Evolutionary conservation across 2,329 filamentous ascomycete genomes (phyloP).

Genomic region (Calonectria fujianensis): DNA sequence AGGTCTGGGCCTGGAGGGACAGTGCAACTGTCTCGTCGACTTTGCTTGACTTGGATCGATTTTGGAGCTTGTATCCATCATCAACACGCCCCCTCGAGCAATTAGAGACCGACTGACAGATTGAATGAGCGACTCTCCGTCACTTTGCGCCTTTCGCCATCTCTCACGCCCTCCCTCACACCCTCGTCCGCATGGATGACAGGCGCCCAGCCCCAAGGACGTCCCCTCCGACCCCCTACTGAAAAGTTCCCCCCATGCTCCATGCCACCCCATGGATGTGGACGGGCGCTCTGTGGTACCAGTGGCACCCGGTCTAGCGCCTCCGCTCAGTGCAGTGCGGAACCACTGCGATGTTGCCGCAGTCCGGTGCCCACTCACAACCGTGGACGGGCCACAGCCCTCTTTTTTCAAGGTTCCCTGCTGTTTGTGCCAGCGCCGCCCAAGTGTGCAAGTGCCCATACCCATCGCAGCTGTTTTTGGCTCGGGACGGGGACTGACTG

Average conservation of each 20-base stretch:
- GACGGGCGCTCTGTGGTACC: constrained; percentile 41
- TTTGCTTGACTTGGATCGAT: constrained; percentile 29
- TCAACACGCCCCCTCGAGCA: constrained; percentile 16
- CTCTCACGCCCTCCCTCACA: constrained; percentile 25
- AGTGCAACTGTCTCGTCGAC: constrained; percentile 21
- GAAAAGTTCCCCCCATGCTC: constrained; percentile 31
- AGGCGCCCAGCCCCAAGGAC: constrained; percentile 39
- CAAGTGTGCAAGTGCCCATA: constrained; percentile 18
- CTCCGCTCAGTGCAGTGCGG: constrained; percentile 46
- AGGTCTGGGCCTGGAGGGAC: constrained; percentile 6
- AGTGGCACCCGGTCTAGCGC: constrained; percentile 53
- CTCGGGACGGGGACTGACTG: constrained; percentile 26
- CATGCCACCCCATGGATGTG: constrained; percentile 34
- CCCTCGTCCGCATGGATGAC: constrained; percentile 40
- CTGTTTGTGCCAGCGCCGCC: constrained; percentile 39
- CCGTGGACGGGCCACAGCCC: constrained; percentile 41
- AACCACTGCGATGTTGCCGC: constrained; percentile 46
- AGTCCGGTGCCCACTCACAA: constrained; percentile 39
- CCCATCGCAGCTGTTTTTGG: constrained; percentile 29
- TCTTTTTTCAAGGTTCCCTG: constrained; percentile 51
- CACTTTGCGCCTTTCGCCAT: constrained; percentile 21
- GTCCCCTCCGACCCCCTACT: constrained; percentile 37
- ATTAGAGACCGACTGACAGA: not conserved
- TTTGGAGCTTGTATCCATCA: constrained; percentile 24
- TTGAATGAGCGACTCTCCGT: constrained; percentile 23